Evolutionary conservation across 257 asterid species (phyloP).

Genomic region (Linaria vulgaris): DNA sequence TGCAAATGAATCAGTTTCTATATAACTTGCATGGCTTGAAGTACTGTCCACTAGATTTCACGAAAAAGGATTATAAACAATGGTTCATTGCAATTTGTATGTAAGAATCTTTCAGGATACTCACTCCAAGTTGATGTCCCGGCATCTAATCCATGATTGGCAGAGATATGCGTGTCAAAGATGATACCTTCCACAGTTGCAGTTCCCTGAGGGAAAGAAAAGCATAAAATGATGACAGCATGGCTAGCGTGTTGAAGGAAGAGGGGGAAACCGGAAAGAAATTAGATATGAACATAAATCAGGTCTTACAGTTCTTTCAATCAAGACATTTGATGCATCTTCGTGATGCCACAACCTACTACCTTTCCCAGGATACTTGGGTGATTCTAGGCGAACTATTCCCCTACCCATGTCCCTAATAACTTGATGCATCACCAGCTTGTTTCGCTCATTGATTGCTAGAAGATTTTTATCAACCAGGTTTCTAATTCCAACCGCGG

Average conservation of each 20-base stretch:
- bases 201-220: constrained; percentile 19
- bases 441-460: not conserved
- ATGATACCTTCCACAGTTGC: constrained; percentile 19
- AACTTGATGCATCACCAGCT: not conserved
- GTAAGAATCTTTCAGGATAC: not conserved
- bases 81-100: not conserved
- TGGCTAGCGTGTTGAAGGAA: not conserved
- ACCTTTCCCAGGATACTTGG: not conserved
- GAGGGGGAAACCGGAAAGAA: not conserved
- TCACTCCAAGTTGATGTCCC: not conserved
- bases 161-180: constrained; percentile 22
- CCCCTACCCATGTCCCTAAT: constrained; percentile 1
- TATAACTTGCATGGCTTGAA: not conserved
- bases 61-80: constrained; percentile 5
- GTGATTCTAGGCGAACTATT: not conserved
- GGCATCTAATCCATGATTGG: not conserved
- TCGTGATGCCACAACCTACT: not conserved
- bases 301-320: not conserved
- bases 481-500: not conserved
- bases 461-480: not conserved
- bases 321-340: not conserved
- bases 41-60: not conserved
- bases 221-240: not conserved
- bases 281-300: not conserved
- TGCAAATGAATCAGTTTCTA: constrained; percentile 25